A percentile compares a stretch with the other conserved stretches of the same genome.
Evolutionary conservation across 352 stramenopile species (phyloP).

Genomic region (Discostella stelligera): DNA sequence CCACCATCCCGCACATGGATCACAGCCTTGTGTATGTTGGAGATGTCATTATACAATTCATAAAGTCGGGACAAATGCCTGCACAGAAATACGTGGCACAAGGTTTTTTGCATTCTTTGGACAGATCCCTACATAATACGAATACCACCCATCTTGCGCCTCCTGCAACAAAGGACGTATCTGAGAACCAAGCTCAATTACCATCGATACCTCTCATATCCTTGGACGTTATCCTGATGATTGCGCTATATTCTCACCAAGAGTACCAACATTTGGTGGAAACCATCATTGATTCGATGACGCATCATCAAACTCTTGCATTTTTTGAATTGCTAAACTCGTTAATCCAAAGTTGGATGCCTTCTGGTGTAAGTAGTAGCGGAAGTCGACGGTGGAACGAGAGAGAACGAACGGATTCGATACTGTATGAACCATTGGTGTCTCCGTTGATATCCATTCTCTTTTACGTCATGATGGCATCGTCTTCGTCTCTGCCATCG

Average conservation of each 20-base stretch:
- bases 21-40: conserved; percentile 30
- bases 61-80: conserved; percentile 19
- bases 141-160: background rate
- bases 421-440: conserved; percentile 34
- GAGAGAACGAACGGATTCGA: conserved; percentile 7
- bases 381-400: background rate
- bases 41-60: conserved; percentile 36
- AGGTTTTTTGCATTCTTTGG: conserved; percentile 29
- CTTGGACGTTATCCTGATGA: conserved; percentile 37
- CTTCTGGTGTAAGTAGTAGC: background rate
- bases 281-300: conserved; percentile 26
- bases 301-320: conserved; percentile 10
- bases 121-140: conserved; percentile 13
- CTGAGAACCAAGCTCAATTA: background rate
- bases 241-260: conserved; percentile 27
- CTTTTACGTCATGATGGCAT: conserved; percentile 40
- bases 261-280: conserved; percentile 30
- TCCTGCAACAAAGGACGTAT: background rate
- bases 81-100: conserved; percentile 17
- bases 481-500: conserved; percentile 4
- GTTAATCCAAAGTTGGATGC: conserved; percentile 32
- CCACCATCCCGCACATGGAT: background rate
- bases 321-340: conserved; percentile 26
- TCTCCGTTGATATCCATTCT: conserved; percentile 42
- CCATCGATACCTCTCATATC: conserved; percentile 11